phyloP scores from a whole-genome alignment of 2,329 filamentous ascomycete genomes.

The Fusarium sp. region DNA sequence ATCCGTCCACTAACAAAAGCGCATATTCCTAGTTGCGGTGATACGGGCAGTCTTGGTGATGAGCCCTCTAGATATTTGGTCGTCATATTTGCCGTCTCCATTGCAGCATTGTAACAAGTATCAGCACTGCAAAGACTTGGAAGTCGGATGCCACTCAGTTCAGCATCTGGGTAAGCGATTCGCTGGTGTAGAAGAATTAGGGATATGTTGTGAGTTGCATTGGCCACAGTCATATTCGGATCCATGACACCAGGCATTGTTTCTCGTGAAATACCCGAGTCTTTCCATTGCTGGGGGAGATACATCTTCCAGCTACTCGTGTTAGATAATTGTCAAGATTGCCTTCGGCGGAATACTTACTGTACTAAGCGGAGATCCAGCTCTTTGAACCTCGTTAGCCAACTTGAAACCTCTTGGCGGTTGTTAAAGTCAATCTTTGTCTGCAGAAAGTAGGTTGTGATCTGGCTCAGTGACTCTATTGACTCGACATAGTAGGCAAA shows the following conservation, averaged over 20 bases:
- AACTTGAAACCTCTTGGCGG: conserved; percentile 52
- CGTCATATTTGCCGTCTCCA: conserved; percentile 58
- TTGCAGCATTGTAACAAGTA: conserved; percentile 58
- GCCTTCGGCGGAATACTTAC: conserved; percentile 19
- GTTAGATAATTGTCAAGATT: not conserved
- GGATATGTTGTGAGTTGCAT: conserved; percentile 61
- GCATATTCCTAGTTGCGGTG: not conserved
- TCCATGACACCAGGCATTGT: conserved; percentile 51
- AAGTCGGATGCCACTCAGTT: not conserved
- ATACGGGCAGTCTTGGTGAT: not conserved
- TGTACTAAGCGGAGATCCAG: conserved; percentile 57
- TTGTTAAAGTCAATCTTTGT: conserved; percentile 53
- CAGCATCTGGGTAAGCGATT: conserved; percentile 51
- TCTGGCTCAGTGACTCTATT: conserved; percentile 56
- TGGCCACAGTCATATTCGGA: conserved; percentile 60
- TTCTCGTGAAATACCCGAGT: conserved; percentile 40
- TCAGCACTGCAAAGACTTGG: conserved; percentile 59
- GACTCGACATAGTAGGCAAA: conserved; percentile 60
- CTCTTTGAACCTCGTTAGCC: conserved; percentile 59
- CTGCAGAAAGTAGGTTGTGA: conserved; percentile 58
- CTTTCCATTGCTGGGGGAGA: conserved; percentile 55
- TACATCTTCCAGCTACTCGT: conserved; percentile 55
- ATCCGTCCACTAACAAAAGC: not conserved
- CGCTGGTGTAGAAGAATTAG: conserved; percentile 61
- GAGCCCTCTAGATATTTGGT: conserved; percentile 56